These are phyloP conservation scores for Dipteronia sinensis DNA, from an alignment of 345 rosid genomes.

Conservation along the genomic window DNA sequence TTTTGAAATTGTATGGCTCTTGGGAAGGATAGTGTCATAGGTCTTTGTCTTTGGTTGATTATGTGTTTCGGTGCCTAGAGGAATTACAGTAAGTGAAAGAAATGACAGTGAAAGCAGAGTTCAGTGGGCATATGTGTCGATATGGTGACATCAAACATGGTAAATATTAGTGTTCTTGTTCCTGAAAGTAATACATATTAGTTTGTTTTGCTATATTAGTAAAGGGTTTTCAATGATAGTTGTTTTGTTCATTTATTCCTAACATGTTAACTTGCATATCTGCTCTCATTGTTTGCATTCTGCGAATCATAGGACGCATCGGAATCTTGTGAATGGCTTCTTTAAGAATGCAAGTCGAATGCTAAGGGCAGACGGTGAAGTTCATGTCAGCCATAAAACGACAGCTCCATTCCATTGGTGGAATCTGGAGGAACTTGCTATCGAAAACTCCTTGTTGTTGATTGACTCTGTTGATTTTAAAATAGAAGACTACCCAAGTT, in stretches of 20 bases:
- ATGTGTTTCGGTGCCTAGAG: not conserved
- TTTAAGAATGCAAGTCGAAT: constrained; percentile 46
- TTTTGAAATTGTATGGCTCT: not conserved
- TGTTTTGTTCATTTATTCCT: constrained; percentile 4
- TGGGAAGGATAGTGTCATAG: not conserved
- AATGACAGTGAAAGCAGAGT: not conserved
- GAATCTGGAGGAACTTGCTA: constrained; percentile 59
- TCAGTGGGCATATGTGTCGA: not conserved
- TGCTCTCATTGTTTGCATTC: not conserved
- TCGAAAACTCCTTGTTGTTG: constrained; percentile 32
- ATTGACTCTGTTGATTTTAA: constrained; percentile 29
- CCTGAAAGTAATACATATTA: not conserved
- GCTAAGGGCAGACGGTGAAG: constrained; percentile 46
- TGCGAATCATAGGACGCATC: constrained; percentile 47
- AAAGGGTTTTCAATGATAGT: not conserved
- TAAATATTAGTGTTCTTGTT: too few relatives aligned
- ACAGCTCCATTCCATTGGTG: constrained; percentile 46
- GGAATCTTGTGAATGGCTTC: constrained; percentile 41
- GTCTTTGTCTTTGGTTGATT: not conserved
- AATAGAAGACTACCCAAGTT: constrained; percentile 47
- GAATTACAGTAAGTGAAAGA: not conserved
- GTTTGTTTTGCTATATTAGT: not conserved
- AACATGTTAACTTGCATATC: not conserved
- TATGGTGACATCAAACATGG: not conserved
- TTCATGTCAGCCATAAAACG: constrained; percentile 65